These are phyloP conservation scores for Saksenaea vasiformis DNA, from an alignment of 371 early-diverging fungal species.

Conservation along the genomic window DNA sequence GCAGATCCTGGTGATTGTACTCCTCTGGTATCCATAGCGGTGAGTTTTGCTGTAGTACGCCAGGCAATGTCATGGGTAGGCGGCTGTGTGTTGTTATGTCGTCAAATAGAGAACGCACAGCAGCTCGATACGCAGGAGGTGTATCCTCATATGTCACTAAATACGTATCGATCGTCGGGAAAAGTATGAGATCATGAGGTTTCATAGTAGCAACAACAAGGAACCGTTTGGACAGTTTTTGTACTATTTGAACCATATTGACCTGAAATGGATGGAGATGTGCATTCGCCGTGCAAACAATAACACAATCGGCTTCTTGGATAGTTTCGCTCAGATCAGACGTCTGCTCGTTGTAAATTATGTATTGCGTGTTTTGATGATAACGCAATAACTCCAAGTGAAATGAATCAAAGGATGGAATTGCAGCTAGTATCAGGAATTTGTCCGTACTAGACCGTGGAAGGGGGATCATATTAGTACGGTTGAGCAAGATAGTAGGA, in stretches of 20 bases:
- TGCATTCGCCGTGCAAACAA: conserved; percentile 53
- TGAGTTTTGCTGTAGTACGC: neutral
- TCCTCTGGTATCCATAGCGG: neutral
- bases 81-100: conserved; percentile 26
- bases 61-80: conserved; percentile 42
- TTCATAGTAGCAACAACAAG: conserved; percentile 45
- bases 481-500: conserved; percentile 41
- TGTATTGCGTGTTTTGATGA: conserved; percentile 25
- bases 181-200: conserved; percentile 50
- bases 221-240: conserved; percentile 5
- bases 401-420: conserved; percentile 44
- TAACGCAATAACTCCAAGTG: conserved; percentile 22
- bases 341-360: conserved; percentile 30
- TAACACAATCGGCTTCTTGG: conserved; percentile 26
- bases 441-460: conserved; percentile 4
- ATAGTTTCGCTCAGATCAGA: conserved; percentile 16
- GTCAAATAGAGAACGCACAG: conserved; percentile 37
- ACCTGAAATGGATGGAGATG: conserved; percentile 47
- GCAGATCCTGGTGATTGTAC: conserved; percentile 14
- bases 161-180: conserved; percentile 37
- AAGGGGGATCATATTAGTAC: conserved; percentile 26
- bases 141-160: conserved; percentile 53
- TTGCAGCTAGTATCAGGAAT: conserved; percentile 38
- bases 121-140: conserved; percentile 49
- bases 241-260: conserved; percentile 30